Percentiles rank a stretch among this genome's conserved stretches.
phyloP scores from a whole-genome alignment of 495 filamentous ascomycete genomes.

The Parathielavia appendiculata region DNA sequence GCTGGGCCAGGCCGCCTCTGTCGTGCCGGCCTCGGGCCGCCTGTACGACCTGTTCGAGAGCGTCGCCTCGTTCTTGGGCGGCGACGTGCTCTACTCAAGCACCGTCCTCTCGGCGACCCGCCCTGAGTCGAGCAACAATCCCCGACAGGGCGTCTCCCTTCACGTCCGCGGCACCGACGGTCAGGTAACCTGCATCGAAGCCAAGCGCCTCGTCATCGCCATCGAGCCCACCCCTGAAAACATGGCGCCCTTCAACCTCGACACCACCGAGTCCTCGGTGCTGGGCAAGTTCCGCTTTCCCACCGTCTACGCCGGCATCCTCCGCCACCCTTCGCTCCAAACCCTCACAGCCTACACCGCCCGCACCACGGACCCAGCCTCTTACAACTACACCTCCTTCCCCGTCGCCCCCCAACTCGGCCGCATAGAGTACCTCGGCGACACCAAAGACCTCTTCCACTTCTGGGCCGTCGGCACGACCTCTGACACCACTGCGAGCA shows the following conservation, averaged over 20 bases:
- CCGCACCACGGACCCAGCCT: slow-evolving; percentile 11
- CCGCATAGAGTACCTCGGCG: slow-evolving; percentile 14
- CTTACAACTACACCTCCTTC: slow-evolving; percentile 15
- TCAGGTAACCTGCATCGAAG: slow-evolving; percentile 29
- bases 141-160: slow-evolving; percentile 25
- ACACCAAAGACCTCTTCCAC: slow-evolving; percentile 13
- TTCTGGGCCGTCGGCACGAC: slow-evolving; percentile 10
- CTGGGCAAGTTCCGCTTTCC: slow-evolving; percentile 31
- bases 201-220: slow-evolving; percentile 36
- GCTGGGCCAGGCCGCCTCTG: slow-evolving; percentile 18
- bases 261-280: slow-evolving; percentile 25
- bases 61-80: slow-evolving; percentile 29
- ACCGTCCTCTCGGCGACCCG: slow-evolving; percentile 25
- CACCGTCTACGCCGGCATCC: slow-evolving; percentile 32
- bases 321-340: slow-evolving; percentile 20
- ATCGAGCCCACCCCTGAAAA: slow-evolving; percentile 32
- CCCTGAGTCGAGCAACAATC: slow-evolving; percentile 9
- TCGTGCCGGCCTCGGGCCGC: slow-evolving; percentile 29
- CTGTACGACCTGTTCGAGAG: slow-evolving; percentile 38
- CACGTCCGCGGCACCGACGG: slow-evolving; percentile 29
- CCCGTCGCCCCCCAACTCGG: slow-evolving; percentile 15
- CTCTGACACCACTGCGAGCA: slow-evolving; percentile 15
- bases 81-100: slow-evolving; percentile 37
- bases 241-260: slow-evolving; percentile 32
- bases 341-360: slow-evolving; percentile 16